Evolutionary conservation across 148 eudicot genomes (phyloP), one percentile per base, ranked within the genome.

Genomic region (Beta vulgaris): DNA sequence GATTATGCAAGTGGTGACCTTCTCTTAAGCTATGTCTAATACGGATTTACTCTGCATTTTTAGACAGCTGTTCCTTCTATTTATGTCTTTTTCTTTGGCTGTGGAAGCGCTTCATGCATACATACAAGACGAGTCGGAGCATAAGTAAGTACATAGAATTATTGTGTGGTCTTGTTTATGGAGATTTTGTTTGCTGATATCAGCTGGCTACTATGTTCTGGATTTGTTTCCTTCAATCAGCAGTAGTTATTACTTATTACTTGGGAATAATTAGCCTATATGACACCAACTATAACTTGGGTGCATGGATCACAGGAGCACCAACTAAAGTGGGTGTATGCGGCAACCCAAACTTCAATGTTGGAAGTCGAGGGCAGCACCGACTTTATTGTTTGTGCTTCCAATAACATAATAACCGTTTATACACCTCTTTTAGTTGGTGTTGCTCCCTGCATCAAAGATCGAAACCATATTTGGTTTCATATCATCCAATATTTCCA

Each of bases 31-130:
- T 42, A n/a, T 72, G 53, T 59, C 80, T 81, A 71, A 81, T 80
- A 67, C 69, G 62, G 69, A 36, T 72, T 72, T 58, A 74, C 68
- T 82, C 73, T 88, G 79, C 84, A 60, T 89, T 86, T 91, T 81
- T 94, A 94, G 98, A 88, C 98, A 94, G 98, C 86, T 94, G 75
- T 94, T 94, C 86, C 98, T 95, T 82, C 85, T 95, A 72, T 95
- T 95, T 71, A 77, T 95, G 93, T 95, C 98, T 32, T 95, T 95
- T 79, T 95, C 98, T 73, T 82, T 95, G 81, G 96, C 97, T 48
- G 97, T 95, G 83, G 98, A 95, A 86, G 98, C 93, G 53, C 97
- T 95, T 83, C 98, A 95, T 72, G 93, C 97, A 16, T 95, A 89
- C 82, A 84, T 95, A 83, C 98, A 95, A 84, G 98, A 95, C 85